Evolutionary conservation across 2,329 filamentous ascomycete genomes (phyloP).

Genomic region (Ilyonectria robusta): DNA sequence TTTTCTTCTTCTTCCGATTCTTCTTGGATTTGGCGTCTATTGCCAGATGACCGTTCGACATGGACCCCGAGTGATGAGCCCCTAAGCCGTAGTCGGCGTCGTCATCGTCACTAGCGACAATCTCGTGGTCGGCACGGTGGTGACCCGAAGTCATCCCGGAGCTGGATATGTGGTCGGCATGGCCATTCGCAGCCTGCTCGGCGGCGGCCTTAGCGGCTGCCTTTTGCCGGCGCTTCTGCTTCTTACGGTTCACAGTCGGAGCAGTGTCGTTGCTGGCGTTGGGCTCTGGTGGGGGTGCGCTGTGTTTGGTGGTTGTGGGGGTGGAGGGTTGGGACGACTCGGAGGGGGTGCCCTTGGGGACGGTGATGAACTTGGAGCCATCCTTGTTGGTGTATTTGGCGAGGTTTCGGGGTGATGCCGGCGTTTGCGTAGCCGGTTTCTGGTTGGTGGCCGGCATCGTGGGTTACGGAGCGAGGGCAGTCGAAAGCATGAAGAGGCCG

Average conservation of each 20-base stretch:
- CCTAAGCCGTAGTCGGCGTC: constrained; percentile 62
- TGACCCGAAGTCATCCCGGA: constrained; percentile 41
- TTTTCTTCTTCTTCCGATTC: constrained; percentile 80
- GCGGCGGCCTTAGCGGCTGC: constrained; percentile 78
- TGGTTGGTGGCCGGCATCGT: constrained; percentile 68
- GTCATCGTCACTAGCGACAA: constrained; percentile 71
- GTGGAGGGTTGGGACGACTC: constrained; percentile 69
- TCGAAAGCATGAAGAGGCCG: constrained; percentile 57
- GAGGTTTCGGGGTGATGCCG: constrained; percentile 67
- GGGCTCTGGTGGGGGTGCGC: constrained; percentile 49
- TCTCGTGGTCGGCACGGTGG: constrained; percentile 61
- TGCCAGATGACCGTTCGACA: constrained; percentile 49
- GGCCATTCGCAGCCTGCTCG: constrained; percentile 58
- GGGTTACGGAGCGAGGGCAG: constrained; percentile 52
- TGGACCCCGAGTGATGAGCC: constrained; percentile 47
- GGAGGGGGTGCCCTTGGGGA: constrained; percentile 69
- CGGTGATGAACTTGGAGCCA: constrained; percentile 78
- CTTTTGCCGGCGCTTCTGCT: constrained; percentile 93
- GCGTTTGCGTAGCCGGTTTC: constrained; percentile 63
- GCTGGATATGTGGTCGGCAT: constrained; percentile 53
- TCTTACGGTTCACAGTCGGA: constrained; percentile 86
- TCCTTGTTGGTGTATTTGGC: constrained; percentile 78
- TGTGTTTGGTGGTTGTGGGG: constrained; percentile 60
- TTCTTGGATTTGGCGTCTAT: constrained; percentile 67
- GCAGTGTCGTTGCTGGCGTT: constrained; percentile 53